Percentiles rank a stretch among this genome's conserved stretches.
Conservation (phyloP, 2,329 filamentous ascomycete genomes). For the Penicillium sp. region DNA sequence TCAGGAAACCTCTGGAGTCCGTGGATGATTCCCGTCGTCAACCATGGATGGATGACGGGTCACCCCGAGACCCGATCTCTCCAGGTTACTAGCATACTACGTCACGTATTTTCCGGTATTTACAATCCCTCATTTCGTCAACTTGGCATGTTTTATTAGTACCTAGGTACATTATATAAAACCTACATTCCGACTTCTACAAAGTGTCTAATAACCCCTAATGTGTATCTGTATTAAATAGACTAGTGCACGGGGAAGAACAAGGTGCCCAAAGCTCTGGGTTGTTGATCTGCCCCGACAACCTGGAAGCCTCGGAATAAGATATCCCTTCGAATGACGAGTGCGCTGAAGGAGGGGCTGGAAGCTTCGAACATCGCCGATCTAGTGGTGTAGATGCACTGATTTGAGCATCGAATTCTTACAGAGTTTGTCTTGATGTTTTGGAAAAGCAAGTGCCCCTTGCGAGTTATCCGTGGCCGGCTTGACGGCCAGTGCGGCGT, state of each 20-base stretch:
- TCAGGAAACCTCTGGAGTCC: neutral
- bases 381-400: neutral
- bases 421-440: conserved; percentile 6
- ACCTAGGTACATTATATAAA: neutral
- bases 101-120: neutral
- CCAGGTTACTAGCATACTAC: neutral
- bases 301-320: conserved; percentile 2
- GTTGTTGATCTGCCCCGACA: conserved; percentile 6
- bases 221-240: conserved; percentile 1
- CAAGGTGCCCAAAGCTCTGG: conserved; percentile 5
- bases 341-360: neutral
- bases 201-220: neutral
- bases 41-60: conserved; percentile 2
- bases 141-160: neutral
- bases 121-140: neutral
- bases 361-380: neutral
- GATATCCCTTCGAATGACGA: neutral
- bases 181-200: neutral
- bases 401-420: conserved; percentile 6
- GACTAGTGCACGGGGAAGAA: neutral
- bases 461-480: conserved; percentile 10
- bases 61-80: neutral
- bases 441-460: conserved; percentile 10
- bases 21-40: neutral
- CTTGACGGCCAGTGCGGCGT: neutral